Conservation (phyloP, 306 rosid species). For the Dalbergia cultrata region DNA sequence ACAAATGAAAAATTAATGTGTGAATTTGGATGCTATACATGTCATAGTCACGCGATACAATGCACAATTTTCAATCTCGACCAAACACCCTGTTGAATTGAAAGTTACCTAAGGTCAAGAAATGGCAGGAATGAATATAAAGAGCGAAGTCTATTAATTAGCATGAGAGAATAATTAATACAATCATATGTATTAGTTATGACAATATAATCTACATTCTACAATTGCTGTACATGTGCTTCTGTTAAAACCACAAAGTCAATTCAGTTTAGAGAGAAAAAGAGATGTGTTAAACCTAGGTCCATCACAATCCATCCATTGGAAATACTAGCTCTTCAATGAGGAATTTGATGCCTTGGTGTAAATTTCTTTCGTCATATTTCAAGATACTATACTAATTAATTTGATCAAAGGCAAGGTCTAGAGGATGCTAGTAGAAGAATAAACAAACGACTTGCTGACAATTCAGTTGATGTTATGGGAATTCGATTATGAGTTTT, state of each 20-base stretch:
- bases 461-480: not conserved
- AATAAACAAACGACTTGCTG: not conserved
- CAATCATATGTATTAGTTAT: not conserved
- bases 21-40: slow-evolving; percentile 50
- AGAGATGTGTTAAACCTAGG: not conserved
- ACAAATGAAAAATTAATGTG: slow-evolving; percentile 34
- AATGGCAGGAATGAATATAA: slow-evolving; percentile 39
- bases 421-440: not conserved
- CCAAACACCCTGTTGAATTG: slow-evolving; percentile 39
- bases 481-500: not conserved
- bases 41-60: slow-evolving; percentile 40
- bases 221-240: slow-evolving; percentile 3
- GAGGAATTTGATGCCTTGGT: not conserved
- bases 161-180: slow-evolving; percentile 33
- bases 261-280: slow-evolving; percentile 24
- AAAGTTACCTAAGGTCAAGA: slow-evolving; percentile 38
- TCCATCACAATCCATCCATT: slow-evolving; percentile 37
- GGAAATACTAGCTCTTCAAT: not conserved
- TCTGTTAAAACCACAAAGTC: slow-evolving; percentile 31
- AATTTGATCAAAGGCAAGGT: slow-evolving; percentile 3
- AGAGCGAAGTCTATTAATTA: slow-evolving; percentile 35
- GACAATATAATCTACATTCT: not conserved
- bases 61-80: slow-evolving; percentile 38
- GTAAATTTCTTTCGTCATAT: not conserved
- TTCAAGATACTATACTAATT: not conserved